Evolutionary conservation across 345 rosid species (phyloP).

Genomic region (Euphorbia tirucalli): DNA sequence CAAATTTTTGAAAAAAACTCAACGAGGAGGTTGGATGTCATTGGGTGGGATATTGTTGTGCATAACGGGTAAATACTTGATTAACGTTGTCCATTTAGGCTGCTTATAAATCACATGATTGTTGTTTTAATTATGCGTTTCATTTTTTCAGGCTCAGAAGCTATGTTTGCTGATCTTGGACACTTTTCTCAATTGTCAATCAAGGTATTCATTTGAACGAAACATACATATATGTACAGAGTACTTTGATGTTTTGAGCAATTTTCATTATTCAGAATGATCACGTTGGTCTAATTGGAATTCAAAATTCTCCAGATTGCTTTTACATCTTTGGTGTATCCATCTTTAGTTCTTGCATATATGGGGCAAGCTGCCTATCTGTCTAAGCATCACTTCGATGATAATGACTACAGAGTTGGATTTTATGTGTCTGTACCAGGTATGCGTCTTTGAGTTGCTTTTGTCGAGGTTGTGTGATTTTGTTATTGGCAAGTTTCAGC

Average conservation of each 20-base stretch:
- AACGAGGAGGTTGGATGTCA: constrained; percentile 80
- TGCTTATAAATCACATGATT: constrained; percentile 4
- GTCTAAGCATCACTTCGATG: constrained; percentile 55
- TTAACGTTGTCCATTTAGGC: neutral
- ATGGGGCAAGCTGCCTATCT: constrained; percentile 98
- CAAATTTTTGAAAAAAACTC: constrained; percentile 75
- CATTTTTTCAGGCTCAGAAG: constrained; percentile 73
- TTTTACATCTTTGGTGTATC: constrained; percentile 83
- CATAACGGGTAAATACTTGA: constrained; percentile 56
- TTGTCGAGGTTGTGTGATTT: constrained; percentile 14
- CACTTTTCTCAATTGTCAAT: constrained; percentile 87
- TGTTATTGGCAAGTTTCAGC: constrained; percentile 13
- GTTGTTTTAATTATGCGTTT: neutral
- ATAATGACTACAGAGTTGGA: constrained; percentile 47
- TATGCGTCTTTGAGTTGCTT: constrained; percentile 28
- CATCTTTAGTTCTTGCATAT: constrained; percentile 82
- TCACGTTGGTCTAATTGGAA: constrained; percentile 6
- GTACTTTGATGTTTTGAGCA: too few species aligned
- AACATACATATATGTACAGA: too few species aligned
- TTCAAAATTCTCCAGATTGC: constrained; percentile 63
- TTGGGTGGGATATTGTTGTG: constrained; percentile 84
- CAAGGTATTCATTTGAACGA: constrained; percentile 43
- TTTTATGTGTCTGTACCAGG: constrained; percentile 95
- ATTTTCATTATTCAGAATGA: neutral
- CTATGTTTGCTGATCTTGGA: constrained; percentile 97